Conservation (phyloP, 2,329 filamentous ascomycete species). For the Cladophialophora bantiana region DNA sequence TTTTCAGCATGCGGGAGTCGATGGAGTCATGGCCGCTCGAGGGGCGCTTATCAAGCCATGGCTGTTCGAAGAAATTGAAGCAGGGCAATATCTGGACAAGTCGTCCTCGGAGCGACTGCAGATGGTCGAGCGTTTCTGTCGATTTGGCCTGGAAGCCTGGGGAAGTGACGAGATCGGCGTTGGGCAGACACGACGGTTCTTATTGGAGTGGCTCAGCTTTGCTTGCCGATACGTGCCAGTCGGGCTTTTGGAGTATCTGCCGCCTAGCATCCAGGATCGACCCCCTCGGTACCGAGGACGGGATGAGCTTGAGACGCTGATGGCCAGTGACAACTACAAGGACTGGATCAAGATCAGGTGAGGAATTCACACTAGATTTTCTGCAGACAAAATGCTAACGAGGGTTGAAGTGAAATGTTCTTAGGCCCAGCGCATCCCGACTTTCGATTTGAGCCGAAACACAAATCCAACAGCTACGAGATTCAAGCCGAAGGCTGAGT, state of each 20-base stretch:
- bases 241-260: slow-evolving; percentile 85
- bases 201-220: slow-evolving; percentile 96
- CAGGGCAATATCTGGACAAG: slow-evolving; percentile 94
- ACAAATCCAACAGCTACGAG: slow-evolving; percentile 92
- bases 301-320: slow-evolving; percentile 90
- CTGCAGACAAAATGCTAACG: slow-evolving; percentile 2
- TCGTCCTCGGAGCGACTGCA: slow-evolving; percentile 82
- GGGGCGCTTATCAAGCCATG: slow-evolving; percentile 97
- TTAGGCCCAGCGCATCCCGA: slow-evolving; percentile 86
- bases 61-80: slow-evolving; percentile 95
- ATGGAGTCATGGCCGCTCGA: slow-evolving; percentile 96
- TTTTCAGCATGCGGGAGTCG: slow-evolving; percentile 78
- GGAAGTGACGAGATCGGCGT: slow-evolving; percentile 94
- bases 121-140: slow-evolving; percentile 87
- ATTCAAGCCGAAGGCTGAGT: slow-evolving; percentile 74
- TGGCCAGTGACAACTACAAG: slow-evolving; percentile 88
- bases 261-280: slow-evolving; percentile 86
- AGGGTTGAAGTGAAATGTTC: slow-evolving; percentile 83
- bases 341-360: slow-evolving; percentile 99
- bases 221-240: slow-evolving; percentile 89
- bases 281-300: slow-evolving; percentile 83
- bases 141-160: slow-evolving; percentile 92
- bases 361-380: slow-evolving; percentile 44
- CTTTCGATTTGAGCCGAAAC: slow-evolving; percentile 96
- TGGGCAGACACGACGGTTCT: slow-evolving; percentile 86